A percentile compares a stretch with the other conserved stretches of the same genome.
Conservation (phyloP, 83 land plant genomes). For the Thuja plicata region DNA sequence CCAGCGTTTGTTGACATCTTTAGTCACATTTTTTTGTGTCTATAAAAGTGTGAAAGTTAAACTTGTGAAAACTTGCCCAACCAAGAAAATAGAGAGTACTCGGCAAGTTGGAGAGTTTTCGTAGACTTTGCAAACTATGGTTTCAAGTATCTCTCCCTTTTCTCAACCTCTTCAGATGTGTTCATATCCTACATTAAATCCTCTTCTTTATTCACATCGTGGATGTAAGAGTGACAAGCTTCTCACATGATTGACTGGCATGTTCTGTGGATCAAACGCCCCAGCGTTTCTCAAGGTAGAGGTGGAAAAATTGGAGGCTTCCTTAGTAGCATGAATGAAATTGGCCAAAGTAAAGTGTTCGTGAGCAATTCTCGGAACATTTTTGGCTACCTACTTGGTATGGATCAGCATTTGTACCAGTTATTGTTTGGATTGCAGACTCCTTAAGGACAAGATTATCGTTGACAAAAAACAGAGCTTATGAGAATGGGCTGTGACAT, state of each 20-base stretch:
- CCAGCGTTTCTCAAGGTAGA: neutral
- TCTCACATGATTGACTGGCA: neutral
- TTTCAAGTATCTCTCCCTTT: too few species aligned
- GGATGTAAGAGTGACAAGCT: neutral
- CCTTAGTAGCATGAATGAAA: neutral
- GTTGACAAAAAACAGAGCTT: neutral
- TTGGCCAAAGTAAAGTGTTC: neutral
- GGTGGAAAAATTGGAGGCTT: neutral
- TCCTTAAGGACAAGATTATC: neutral
- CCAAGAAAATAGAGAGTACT: too few species aligned
- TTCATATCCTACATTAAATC: neutral
- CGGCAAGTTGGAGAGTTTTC: too few species aligned
- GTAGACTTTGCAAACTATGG: too few species aligned
- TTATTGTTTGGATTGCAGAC: neutral
- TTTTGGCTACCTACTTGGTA: neutral
- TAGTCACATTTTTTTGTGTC: too few species aligned
- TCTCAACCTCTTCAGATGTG: neutral
- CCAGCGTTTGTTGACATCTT: too few species aligned
- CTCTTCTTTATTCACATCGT: neutral
- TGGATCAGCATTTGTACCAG: neutral
- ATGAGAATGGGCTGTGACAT: neutral
- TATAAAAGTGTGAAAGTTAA: too few species aligned
- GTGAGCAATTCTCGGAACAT: neutral
- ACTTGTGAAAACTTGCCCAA: too few species aligned
- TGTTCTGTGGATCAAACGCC: neutral